Evolutionary conservation across 495 filamentous ascomycete species (phyloP), one percentile per base, ranked within the genome.

Genomic region (Hypoxylon fragiforme): DNA sequence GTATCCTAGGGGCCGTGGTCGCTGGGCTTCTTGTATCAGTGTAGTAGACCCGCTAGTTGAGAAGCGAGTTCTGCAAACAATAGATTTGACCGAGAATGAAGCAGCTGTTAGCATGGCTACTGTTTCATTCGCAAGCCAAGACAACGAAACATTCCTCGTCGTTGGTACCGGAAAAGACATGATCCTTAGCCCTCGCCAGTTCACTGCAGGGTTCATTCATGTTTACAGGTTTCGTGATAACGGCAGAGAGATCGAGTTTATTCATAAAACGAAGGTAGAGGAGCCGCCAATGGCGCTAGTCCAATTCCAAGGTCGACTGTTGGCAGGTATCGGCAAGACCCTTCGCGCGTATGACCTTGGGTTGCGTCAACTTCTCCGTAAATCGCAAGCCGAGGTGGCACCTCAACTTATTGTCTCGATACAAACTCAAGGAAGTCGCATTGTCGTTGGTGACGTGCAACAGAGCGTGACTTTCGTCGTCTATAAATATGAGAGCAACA

Each of bases 21-120:
- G 95, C 56, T 99, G 95, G 95, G 91, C 95, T 19, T 96, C 91
- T 14, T 96, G 91, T 66, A 89, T 99, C 54, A 88, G 89, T 60
- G 78, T 97, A 11, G 77, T 97, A 14, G 95, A 98, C 60, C 92
- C 95, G 0, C 47, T 92, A 12, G 77, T 75, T 34, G 80, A 89
- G 28, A 90, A 92, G 60, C 72, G 75, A 1, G 84, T 91, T 3
- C 71, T 95, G 7, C 81, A 84, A 47, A 85, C 80, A 7, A 80
- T 97, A 28, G 88, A 97, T 37, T 71, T 99, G 0, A 85, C 85
- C 15, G 86, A 92, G 4, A 97, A 99, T 60, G 91, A 97, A 69
- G 89, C 91, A 0, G 92, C 92, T 7, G 85, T 95, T 49, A 95
- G 90, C 60, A 81, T 92, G 54, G 88, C 87, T 12, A 80, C 86